Evolutionary conservation across 2,329 filamentous ascomycete species (phyloP), one percentile per base, ranked within the genome.

Genomic region (Colletotrichum sp.): DNA sequence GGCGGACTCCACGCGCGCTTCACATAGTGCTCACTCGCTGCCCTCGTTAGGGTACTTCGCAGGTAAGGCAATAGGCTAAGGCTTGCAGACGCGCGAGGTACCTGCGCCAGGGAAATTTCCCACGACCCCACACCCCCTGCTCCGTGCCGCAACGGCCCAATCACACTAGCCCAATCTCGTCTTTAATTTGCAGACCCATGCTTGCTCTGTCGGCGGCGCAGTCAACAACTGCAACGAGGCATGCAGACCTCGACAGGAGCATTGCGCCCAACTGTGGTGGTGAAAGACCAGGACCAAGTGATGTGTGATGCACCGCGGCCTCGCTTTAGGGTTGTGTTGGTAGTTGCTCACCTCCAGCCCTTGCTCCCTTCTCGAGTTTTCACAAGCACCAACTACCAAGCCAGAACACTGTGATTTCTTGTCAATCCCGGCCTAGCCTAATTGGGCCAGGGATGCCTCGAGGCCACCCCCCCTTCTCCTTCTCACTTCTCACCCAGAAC

Each of bases 201-300:
- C 62, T 65, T 71, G 61, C 72, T 66, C 38, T 64, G 63, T 63
- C 32, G 73, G 67, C 63, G 63, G 69, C 73, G 73, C 70, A 75
- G 73, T 75, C 28, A 63, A 68, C 73, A 75, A 75, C 43, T 73
- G 63, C 69, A n/a, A 68, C 69, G 63, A 74, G 69, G 72, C 62
- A 74, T 38, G 72, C 55, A 71, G 34, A 66, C 55, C 68, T 62
- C 38, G 68, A 68, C 63, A 43, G 56, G 30, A 73, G 38, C 56
- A 63, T 75, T 75, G 38, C 69, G 69, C 69, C 69, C 73, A 73
- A 73, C 69, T 72, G 14, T 18, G 52, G 55, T 72, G 67, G 43
- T 52, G 43, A 4, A 52, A 52, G 43, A 48, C 43, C 43, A 48
- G n/a, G 7, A 52, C 43, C 43, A 52, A 21, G n/a, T 1, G 10